Evolutionary conservation across 768 basidiomycete species (phyloP), one percentile per base, ranked within the genome.

Genomic region (Grammothele lineata): DNA sequence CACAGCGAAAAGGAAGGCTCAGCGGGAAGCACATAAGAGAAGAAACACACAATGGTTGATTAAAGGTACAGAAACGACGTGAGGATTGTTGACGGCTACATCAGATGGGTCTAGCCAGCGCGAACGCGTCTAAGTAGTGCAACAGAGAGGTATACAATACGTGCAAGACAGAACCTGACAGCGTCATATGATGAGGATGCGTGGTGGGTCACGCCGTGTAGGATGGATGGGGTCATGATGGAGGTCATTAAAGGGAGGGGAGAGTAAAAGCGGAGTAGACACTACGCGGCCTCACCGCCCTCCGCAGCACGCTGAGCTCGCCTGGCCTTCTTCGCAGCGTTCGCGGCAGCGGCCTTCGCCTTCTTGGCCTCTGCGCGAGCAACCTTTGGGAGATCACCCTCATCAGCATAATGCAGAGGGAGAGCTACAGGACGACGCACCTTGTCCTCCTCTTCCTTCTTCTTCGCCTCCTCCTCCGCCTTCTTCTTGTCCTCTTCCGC

Each of bases 311-410:
- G 56, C 40, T 44, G 43, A 33, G 41, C 40, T 53, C 87, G 74
- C 52, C 87, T 72, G 24, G 89, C 89, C 70, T 94, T 94, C 72
- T 94, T 94, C 10, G 90, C 90, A 33, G 90, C 91, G 60, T 84
- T 93, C 3, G 91, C 90, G 36, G 87, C 87, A 3, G 87, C 87
- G 1, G 84, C 80, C 60, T 91, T 92, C 3, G 81, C 80, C 69
- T 90, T 91, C 66, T 92, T 91, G 2, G 86, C 85, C 44, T 88
- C 86, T 14, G 80, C 86, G 37, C 78, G 78, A 3, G 79, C 81
- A 38, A 51, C 62, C 76, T 81, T 57, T n/a, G n/a, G n/a, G n/a
- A n/a, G n/a, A n/a, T n/a, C n/a, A n/a, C n/a, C n/a, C n/a, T n/a
- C n/a, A n/a, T n/a, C n/a, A n/a, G n/a, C n/a, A n/a, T n/a, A n/a